A percentile compares a stretch with the other conserved stretches of the same genome.
Evolutionary conservation across 1,139 yeast species (phyloP).

Genomic region (Saccharomycopsis hybrid): DNA sequence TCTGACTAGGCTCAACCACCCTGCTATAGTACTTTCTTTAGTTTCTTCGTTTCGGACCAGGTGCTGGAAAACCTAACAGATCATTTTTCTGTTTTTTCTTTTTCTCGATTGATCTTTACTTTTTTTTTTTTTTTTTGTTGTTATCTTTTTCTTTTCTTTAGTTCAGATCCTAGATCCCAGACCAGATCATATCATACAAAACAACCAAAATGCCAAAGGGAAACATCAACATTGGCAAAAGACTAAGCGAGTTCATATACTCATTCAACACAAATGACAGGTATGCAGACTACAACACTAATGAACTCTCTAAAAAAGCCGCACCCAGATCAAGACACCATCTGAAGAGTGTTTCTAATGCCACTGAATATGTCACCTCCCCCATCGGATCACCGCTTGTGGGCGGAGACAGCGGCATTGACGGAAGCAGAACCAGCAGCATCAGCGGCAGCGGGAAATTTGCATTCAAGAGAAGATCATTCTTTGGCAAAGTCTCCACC

Average conservation of each 20-base stretch:
- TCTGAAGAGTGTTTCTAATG: background rate
- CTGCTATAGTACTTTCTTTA: no score
- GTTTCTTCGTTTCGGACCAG: no score
- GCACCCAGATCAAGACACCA: background rate
- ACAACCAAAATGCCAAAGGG: background rate
- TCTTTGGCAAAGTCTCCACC: conserved; percentile 21
- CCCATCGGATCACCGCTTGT: conserved; percentile 18
- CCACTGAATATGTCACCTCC: conserved; percentile 20
- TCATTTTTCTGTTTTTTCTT: no score
- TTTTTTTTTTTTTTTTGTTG: no score
- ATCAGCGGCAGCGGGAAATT: background rate
- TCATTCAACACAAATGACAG: conserved; percentile 60
- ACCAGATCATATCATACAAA: no score
- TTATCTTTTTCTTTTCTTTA: no score
- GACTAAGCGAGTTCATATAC: conserved; percentile 46
- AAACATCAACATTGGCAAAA: conserved; percentile 25
- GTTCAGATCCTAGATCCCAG: no score
- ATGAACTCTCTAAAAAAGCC: conserved; percentile 21
- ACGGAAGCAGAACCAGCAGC: no score
- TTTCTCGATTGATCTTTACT: no score
- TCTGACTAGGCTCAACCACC: no score
- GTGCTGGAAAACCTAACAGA: no score
- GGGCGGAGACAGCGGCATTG: no score
- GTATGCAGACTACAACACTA: conserved; percentile 59
- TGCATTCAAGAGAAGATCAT: conserved; percentile 16